Evolutionary conservation across 352 stramenopile genomes (phyloP).

Genomic region (Globisporangium perplexum): DNA sequence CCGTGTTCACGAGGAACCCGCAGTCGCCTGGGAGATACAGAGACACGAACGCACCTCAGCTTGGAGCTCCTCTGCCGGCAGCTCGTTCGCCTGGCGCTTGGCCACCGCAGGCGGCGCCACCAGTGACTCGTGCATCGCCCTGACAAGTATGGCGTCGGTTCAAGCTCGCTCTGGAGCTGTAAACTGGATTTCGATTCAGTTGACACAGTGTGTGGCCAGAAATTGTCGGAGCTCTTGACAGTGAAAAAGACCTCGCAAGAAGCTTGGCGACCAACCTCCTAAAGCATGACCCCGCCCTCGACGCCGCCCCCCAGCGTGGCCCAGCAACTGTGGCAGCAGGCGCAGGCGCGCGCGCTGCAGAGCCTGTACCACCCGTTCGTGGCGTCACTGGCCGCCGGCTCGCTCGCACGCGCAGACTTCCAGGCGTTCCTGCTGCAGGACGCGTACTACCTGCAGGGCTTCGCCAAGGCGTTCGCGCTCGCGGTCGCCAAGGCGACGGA

Average conservation of each 20-base stretch:
- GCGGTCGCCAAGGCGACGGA: constrained; percentile 34
- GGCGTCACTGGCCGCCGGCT: constrained; percentile 24
- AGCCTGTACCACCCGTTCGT: constrained; percentile 57
- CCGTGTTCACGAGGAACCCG: background rate
- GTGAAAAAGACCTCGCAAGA: no score
- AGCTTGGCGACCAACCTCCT: background rate
- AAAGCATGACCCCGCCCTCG: background rate
- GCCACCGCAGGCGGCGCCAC: constrained; percentile 8
- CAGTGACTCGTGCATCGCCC: no score
- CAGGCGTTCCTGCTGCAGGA: constrained; percentile 49
- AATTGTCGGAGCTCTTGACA: background rate
- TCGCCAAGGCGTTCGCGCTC: constrained; percentile 43
- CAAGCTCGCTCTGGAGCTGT: background rate
- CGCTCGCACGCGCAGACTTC: constrained; percentile 27
- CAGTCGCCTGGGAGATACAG: no score
- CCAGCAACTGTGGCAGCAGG: constrained; percentile 27
- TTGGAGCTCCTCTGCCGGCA: constrained; percentile 51
- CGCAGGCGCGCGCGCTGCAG: constrained; percentile 21
- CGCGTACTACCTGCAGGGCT: constrained; percentile 46
- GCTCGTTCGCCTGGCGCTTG: constrained; percentile 34
- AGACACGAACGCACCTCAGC: constrained; percentile 51
- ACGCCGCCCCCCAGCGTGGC: constrained; percentile 6
- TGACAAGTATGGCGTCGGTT: no score
- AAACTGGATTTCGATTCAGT: background rate
- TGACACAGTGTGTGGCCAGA: background rate